These are phyloP conservation scores for Hypomontagnella monticulosa DNA, from an alignment of 495 filamentous ascomycete genomes.

Conservation along the genomic window DNA sequence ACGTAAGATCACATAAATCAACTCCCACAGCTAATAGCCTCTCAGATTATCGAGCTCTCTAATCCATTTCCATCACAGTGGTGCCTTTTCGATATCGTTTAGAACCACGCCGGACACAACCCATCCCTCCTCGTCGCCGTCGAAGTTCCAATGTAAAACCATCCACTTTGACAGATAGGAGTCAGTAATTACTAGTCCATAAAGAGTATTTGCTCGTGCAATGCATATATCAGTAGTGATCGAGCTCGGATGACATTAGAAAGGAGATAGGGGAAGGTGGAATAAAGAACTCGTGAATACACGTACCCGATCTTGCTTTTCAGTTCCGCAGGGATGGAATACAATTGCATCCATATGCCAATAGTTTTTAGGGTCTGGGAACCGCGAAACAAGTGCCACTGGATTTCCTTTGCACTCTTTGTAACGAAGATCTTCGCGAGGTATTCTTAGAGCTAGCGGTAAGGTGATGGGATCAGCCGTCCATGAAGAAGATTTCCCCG, in stretches of 20 bases:
- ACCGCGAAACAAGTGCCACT: conserved; percentile 23
- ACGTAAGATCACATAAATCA: no score
- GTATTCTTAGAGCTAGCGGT: conserved; percentile 4
- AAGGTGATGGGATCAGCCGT: background rate
- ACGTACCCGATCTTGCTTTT: conserved; percentile 23
- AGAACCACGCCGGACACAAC: conserved; percentile 22
- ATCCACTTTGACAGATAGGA: no score
- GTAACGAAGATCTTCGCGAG: background rate
- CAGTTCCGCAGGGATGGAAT: conserved; percentile 29
- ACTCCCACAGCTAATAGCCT: no score
- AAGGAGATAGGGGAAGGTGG: no score
- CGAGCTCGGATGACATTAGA: no score
- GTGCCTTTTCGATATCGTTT: conserved; percentile 4
- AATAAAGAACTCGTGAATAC: no score
- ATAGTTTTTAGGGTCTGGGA: no score
- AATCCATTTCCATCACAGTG: conserved; percentile 26
- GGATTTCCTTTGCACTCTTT: conserved; percentile 9
- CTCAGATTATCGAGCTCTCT: no score
- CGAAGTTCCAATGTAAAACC: conserved; percentile 30
- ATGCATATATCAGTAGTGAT: no score
- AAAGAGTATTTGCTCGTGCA: no score
- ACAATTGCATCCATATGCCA: background rate
- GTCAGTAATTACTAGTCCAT: no score
- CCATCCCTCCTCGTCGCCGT: conserved; percentile 13
- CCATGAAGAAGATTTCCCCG: background rate